Evolutionary conservation across 2,329 filamentous ascomycete genomes (phyloP).

Genomic region (Purpureocillium takamizusanense): DNA sequence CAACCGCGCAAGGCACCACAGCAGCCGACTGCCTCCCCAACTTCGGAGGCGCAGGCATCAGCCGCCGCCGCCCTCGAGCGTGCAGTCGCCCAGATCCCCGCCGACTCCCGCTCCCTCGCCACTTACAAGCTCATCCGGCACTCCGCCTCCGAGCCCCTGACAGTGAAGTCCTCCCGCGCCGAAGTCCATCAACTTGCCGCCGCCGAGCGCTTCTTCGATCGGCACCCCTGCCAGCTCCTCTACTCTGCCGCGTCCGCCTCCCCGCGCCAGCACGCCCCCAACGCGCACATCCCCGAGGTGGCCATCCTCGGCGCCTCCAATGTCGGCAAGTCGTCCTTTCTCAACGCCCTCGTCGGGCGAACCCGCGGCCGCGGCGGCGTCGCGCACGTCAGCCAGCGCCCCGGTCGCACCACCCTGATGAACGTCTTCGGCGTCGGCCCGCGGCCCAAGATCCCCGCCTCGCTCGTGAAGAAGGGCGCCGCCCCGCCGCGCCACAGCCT

Average conservation of each 20-base stretch:
- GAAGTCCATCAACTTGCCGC: constrained; percentile 15
- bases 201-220: constrained; percentile 22
- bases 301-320: constrained; percentile 82
- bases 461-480: constrained; percentile 22
- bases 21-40: no score
- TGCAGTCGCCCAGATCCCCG: background rate
- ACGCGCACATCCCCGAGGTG: constrained; percentile 49
- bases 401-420: constrained; percentile 45
- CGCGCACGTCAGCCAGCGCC: constrained; percentile 39
- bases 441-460: constrained; percentile 16
- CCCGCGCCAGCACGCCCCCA: constrained; percentile 40
- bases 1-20: no score
- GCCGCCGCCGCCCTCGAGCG: background rate
- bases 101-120: constrained; percentile 8
- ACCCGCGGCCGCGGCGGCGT: constrained; percentile 29
- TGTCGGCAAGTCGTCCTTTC: constrained; percentile 80
- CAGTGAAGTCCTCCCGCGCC: constrained; percentile 8
- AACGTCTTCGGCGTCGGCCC: constrained; percentile 48
- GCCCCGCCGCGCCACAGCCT: constrained; percentile 36
- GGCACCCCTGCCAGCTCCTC: constrained; percentile 27
- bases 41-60: no score
- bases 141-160: constrained; percentile 2
- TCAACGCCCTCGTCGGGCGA: constrained; percentile 74
- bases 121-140: constrained; percentile 9
- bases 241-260: constrained; percentile 34